Evolutionary conservation across 257 asterid species (phyloP).

Genomic region (Cordia subcordata): DNA sequence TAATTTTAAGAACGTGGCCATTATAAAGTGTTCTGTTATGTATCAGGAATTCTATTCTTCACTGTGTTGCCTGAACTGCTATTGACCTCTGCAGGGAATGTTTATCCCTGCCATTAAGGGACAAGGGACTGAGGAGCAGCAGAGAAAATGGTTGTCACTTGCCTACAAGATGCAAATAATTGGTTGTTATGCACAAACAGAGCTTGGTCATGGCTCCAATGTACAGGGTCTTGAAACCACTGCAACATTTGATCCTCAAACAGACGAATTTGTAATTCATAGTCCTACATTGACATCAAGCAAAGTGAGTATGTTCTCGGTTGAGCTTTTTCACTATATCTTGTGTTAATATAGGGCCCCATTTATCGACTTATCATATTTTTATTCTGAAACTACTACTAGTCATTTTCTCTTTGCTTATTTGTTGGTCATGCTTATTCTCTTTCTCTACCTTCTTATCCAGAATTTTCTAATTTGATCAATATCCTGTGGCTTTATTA

Average conservation of each 20-base stretch:
- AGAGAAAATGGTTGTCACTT: conserved; percentile 78
- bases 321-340: not conserved
- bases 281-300: conserved; percentile 98
- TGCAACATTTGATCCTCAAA: conserved; percentile 86
- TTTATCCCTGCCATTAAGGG: conserved; percentile 91
- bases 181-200: conserved; percentile 99
- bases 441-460: not conserved
- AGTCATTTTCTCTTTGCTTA: not conserved
- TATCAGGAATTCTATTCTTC: not conserved
- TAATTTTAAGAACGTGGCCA: no score
- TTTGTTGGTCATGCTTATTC: not conserved
- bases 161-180: conserved; percentile 96
- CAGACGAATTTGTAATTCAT: conserved; percentile 87
- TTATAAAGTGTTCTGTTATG: no score
- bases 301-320: conserved; percentile 52
- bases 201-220: conserved; percentile 98
- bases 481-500: conserved; percentile 14
- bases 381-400: not conserved
- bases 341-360: not conserved
- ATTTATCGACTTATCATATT: not conserved
- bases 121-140: conserved; percentile 94
- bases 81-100: conserved; percentile 67
- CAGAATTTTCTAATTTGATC: not conserved
- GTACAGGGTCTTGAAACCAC: conserved; percentile 99
- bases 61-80: conserved; percentile 14